Evolutionary conservation across 768 basidiomycete genomes (phyloP), one percentile per base, ranked within the genome.

Genomic region (Hericium coralloides): DNA sequence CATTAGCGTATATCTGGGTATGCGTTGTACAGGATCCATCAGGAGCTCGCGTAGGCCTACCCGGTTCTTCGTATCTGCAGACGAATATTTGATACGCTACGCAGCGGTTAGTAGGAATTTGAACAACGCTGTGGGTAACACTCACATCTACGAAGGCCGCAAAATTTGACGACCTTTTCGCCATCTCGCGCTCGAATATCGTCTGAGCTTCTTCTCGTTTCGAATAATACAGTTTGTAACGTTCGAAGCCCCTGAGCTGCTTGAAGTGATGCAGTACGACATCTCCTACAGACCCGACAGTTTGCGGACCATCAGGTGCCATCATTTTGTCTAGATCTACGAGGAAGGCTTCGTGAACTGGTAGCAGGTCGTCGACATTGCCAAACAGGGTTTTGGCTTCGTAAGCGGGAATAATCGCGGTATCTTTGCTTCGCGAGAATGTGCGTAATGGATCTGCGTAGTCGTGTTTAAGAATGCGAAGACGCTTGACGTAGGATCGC

Each of bases 11-110:
- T 98, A 98, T 61, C 95, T 79, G 4, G 95, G 94, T 65, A 98
- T 92, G 37, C 95, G 84, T 66, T 98, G 95, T 5, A 97, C 92
- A 15, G 95, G 95, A 63, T 98, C 95, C 85, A 95, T 95, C 20
- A 98, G 78, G 51, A 97, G 80, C 68, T 95, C 94, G 25, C 94
- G 81, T 55, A 98, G 75, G 47, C 91, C 93, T 56, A 95, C 81
- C 41, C 92, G 89, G 67, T 90, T 93, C 64, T 79, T 79, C 31
- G 78, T 69, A 62, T 90, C 90, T 20, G 82, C 74, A 15, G 81
- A 81, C 60, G 86, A 83, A 67, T 95, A 95, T 75, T 95, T 94
- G 69, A 92, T 85, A 57, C 85, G 85, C 90, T 94, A 39, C n/a
- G 38, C 51, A 49, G 15, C 38, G 51, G 59, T 45, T 12, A 53